A percentile compares a stretch with the other conserved stretches of the same genome.
These are phyloP conservation scores for Termitomyces bulborhizus DNA, from an alignment of 768 basidiomycete genomes.

Conservation along the genomic window DNA sequence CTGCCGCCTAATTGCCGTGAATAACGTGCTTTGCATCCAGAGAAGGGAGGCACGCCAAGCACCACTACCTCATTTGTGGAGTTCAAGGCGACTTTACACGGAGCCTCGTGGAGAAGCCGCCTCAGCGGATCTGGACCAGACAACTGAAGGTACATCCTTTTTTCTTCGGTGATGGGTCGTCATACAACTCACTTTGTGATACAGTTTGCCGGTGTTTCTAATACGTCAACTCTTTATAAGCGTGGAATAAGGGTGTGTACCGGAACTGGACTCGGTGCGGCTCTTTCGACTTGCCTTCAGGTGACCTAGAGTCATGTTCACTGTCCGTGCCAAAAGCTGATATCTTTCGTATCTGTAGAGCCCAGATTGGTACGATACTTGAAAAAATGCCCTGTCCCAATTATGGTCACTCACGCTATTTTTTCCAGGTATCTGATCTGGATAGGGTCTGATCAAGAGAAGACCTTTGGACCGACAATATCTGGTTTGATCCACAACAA, in stretches of 20 bases:
- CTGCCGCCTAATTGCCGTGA: neutral
- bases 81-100: conserved; percentile 83
- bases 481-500: conserved; percentile 62
- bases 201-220: conserved; percentile 77
- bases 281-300: conserved; percentile 78
- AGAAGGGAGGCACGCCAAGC: conserved; percentile 63
- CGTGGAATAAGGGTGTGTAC: conserved; percentile 83
- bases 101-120: conserved; percentile 66
- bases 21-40: conserved; percentile 26
- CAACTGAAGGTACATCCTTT: conserved; percentile 58
- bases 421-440: conserved; percentile 67
- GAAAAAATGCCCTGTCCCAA: conserved; percentile 10
- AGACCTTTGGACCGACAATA: conserved; percentile 81
- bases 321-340: conserved; percentile 4
- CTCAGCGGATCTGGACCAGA: conserved; percentile 70
- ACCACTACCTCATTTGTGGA: conserved; percentile 81
- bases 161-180: neutral
- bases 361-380: conserved; percentile 33
- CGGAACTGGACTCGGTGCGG: conserved; percentile 79
- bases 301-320: conserved; percentile 28
- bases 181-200: neutral
- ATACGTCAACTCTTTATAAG: conserved; percentile 70
- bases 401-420: conserved; percentile 5
- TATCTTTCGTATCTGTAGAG: conserved; percentile 24
- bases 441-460: conserved; percentile 82